Percentiles rank a stretch among this genome's conserved stretches.
These are phyloP conservation scores for Dichomitus squalens DNA, from an alignment of 1,284 basidiomycete species.

Conservation along the genomic window DNA sequence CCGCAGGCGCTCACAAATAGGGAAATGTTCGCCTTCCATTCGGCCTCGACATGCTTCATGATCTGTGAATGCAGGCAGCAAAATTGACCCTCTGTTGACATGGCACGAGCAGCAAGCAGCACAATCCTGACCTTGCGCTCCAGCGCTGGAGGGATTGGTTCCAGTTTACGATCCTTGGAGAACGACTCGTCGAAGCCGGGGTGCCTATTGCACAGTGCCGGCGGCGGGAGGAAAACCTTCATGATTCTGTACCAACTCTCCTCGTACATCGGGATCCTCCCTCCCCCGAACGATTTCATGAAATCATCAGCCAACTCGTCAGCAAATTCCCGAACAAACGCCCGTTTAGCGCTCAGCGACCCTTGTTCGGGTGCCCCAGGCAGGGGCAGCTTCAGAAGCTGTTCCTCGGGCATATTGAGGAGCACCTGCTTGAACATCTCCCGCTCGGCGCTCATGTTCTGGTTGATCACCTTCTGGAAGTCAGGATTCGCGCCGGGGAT, in stretches of 20 bases:
- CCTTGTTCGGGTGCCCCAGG: not conserved
- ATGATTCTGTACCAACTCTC: conserved; percentile 6
- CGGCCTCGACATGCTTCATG: conserved; percentile 1
- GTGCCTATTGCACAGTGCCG: conserved; percentile 5
- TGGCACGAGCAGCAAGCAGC: not conserved
- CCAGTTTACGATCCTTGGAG: too few relatives aligned
- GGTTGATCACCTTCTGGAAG: not conserved
- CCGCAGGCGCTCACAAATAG: conserved; percentile 3
- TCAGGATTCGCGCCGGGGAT: not conserved
- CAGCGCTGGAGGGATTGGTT: too few relatives aligned
- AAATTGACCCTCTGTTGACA: not conserved
- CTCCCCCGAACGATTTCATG: not conserved
- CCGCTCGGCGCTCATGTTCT: not conserved
- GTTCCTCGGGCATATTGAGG: not conserved
- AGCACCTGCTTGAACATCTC: conserved; percentile 2
- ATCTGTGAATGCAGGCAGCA: not conserved
- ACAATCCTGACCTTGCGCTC: not conserved
- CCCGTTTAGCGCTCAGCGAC: not conserved
- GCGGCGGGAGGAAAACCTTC: conserved; percentile 12
- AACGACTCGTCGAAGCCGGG: conserved; percentile 4
- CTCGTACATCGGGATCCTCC: conserved; percentile 3
- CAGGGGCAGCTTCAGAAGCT: conserved; percentile 3
- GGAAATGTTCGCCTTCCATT: conserved; percentile 17
- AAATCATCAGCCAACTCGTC: not conserved
- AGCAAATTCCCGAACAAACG: not conserved